Base-by-base conservation (phyloP, 2,329 filamentous ascomycete genomes). In the Clarireedia monteithiana region DNA sequence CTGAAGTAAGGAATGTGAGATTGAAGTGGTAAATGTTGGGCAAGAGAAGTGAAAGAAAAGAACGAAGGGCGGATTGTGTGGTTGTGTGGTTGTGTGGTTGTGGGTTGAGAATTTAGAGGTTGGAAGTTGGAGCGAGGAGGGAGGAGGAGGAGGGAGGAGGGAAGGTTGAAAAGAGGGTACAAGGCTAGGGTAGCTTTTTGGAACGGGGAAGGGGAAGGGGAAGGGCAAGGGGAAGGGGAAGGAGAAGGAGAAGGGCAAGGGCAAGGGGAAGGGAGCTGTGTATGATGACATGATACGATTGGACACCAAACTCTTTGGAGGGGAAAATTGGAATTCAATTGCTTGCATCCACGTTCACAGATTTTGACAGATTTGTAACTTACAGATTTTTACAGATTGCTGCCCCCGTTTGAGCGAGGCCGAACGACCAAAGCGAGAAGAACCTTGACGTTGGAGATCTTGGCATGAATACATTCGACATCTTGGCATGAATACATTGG, bases 1-100 rank as follows among this genome's bases (percentile, higher is more conserved):
- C 9, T 34, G 14, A 17, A 12, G 26, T 30, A 52, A 36, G 50
- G 50, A 46, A 52, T 52, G 40, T 52, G 45, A 52, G n/a, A 52
- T 52, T 52, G 42, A 42, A 52, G 14, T 45, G 26, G 26, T 36
- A 30, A 36, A 20, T 23, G 9, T 15, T 20, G 20, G 30, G 39
- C 2, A 42, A 14, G 24, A 7, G 27, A 30, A 30, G 27, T 6
- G 17, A 34, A 23, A 24, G 30, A 1, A 24, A 14, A 34, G 5
- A 26, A 24, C 20, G 7, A 6, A 46, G 23, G 44, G 5, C 26
- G 12, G 14, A 20, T 6, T 39, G 34, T 9, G 36, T 15, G 23
- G 20, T n/a, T 27, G 5, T 49, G 47, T 15, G 17, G 27, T 50
- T 34, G 30, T 48, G 45, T 20, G 20, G 20, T 20, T 20, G 20